Evolutionary conservation across 2,329 filamentous ascomycete species (phyloP).

Genomic region (Cordyceps tenuipes): DNA sequence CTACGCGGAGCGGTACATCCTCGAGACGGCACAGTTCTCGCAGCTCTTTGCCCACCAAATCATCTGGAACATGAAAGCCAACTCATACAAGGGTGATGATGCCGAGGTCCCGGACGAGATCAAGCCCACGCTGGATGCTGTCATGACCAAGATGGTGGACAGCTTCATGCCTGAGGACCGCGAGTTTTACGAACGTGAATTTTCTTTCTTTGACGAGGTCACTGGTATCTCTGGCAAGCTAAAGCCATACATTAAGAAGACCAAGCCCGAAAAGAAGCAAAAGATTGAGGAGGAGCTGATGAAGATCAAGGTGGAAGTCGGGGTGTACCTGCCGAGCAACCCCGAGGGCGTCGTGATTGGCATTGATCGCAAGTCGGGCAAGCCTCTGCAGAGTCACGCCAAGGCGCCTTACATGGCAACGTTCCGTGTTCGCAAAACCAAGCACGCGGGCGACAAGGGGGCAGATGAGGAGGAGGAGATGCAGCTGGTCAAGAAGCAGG

Average conservation of each 20-base stretch:
- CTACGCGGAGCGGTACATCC: conserved; percentile 92
- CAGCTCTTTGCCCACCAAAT: conserved; percentile 98
- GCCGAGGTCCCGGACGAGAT: conserved; percentile 81
- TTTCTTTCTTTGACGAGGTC: conserved; percentile 96
- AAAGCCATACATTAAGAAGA: conserved; percentile 82
- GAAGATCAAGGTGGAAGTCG: conserved; percentile 94
- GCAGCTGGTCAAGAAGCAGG: conserved; percentile 5
- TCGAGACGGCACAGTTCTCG: conserved; percentile 96
- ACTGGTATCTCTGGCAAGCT: conserved; percentile 93
- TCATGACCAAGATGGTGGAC: conserved; percentile 74
- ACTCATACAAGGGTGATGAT: conserved; percentile 95
- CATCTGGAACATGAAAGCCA: conserved; percentile 99
- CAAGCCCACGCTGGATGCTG: conserved; percentile 86
- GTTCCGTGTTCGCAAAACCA: conserved; percentile 87
- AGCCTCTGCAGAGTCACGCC: conserved; percentile 93
- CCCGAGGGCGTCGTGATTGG: conserved; percentile 95
- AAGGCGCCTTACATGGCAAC: conserved; percentile 99
- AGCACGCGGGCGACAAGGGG: conserved; percentile 39
- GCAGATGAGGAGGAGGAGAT: conserved; percentile 35
- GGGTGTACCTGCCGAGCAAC: conserved; percentile 94
- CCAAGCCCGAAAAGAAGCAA: conserved; percentile 95
- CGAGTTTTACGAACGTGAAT: conserved; percentile 88
- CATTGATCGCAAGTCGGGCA: conserved; percentile 95
- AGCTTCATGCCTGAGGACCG: conserved; percentile 75
- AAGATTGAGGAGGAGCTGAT: conserved; percentile 98